Evolutionary conservation across 495 filamentous ascomycete species (phyloP).

Genomic region (Lophiotrema nucula): DNA sequence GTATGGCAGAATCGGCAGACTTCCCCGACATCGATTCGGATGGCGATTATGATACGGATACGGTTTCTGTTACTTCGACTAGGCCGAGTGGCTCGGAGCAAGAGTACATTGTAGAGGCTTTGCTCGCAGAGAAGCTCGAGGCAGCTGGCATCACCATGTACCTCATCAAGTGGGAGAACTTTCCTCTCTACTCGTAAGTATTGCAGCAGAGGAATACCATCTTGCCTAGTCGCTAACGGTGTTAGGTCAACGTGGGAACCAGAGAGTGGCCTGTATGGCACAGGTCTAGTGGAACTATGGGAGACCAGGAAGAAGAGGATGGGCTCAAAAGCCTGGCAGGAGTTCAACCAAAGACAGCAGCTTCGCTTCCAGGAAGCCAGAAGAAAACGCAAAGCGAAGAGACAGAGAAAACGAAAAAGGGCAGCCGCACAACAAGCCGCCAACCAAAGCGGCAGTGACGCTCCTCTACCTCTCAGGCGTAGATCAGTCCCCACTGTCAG

Average conservation of each 20-base stretch:
- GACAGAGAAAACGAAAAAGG: too few species aligned
- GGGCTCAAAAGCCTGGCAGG: too few species aligned
- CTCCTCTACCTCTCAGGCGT: too few species aligned
- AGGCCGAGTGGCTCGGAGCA: not conserved
- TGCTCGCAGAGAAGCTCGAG: not conserved
- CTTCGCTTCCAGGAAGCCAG: too few species aligned
- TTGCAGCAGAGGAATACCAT: not conserved
- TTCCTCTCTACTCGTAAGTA: not conserved
- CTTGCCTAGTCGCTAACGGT: not conserved
- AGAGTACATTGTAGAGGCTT: not conserved
- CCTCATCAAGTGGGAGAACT: conserved; percentile 27
- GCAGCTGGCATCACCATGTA: not conserved
- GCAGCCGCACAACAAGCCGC: too few species aligned
- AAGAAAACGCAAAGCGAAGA: too few species aligned
- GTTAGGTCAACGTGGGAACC: not conserved
- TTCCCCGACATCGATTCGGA: too few species aligned
- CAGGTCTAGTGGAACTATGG: not conserved
- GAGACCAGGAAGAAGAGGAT: not conserved
- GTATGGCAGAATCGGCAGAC: too few species aligned
- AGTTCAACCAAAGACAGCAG: too few species aligned
- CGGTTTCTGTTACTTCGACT: conserved; percentile 23
- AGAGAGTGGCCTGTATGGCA: not conserved
- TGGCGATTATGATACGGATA: conserved; percentile 24
- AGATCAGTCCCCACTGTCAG: too few species aligned
- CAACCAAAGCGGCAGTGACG: too few species aligned